Conservation (phyloP, 2,329 filamentous ascomycete genomes). For the Diaporthe australafricana region DNA sequence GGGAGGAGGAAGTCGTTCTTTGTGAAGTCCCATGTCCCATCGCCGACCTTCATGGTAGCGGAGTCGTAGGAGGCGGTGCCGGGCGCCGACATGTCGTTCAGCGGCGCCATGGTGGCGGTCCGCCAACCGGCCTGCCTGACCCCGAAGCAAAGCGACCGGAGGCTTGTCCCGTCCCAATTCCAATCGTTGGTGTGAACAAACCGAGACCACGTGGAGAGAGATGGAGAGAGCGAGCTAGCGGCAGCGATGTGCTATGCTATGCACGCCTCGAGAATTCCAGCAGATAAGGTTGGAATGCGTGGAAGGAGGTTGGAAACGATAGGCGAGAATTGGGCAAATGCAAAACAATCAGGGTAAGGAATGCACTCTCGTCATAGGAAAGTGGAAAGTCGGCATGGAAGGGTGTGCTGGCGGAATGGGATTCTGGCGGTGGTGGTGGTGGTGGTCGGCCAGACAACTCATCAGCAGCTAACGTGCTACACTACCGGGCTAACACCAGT, state of each 20-base stretch:
- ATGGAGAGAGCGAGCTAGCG: background rate
- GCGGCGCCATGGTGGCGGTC: slow-evolving; percentile 69
- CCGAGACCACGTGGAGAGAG: slow-evolving; percentile 4
- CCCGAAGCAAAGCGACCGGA: slow-evolving; percentile 18
- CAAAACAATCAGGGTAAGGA: background rate
- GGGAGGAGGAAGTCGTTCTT: slow-evolving; percentile 84
- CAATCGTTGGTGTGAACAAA: background rate
- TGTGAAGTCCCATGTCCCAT: slow-evolving; percentile 85
- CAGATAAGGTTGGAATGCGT: slow-evolving; percentile 35
- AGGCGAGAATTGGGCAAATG: background rate
- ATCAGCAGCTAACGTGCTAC: slow-evolving; percentile 1
- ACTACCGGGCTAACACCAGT: background rate
- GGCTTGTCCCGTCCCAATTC: background rate
- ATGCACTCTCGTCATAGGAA: slow-evolving; percentile 12
- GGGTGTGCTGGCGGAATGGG: slow-evolving; percentile 5
- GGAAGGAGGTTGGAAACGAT: slow-evolving; percentile 21
- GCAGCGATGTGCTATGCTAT: background rate
- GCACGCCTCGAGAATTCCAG: background rate
- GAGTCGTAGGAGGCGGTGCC: slow-evolving; percentile 81
- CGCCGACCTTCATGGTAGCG: slow-evolving; percentile 80
- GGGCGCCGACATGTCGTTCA: slow-evolving; percentile 72
- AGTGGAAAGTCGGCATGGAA: slow-evolving; percentile 17
- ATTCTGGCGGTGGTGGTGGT: background rate
- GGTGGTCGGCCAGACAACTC: slow-evolving; percentile 30
- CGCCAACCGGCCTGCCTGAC: slow-evolving; percentile 40